A percentile compares a stretch with the other conserved stretches of the same genome.
Conservation (phyloP, 345 rosid species). For the Salix koriyanagi region DNA sequence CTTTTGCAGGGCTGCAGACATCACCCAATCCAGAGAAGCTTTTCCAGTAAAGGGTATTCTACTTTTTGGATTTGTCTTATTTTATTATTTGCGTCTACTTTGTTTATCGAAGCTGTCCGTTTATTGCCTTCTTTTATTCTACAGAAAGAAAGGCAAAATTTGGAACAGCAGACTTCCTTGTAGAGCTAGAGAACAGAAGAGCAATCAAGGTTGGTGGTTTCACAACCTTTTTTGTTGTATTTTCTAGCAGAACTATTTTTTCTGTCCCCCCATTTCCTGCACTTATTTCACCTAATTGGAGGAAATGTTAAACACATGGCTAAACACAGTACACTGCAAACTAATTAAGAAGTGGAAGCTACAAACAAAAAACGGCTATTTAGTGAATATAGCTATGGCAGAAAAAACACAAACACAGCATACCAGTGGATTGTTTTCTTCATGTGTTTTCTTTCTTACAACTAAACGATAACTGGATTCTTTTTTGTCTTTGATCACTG, state of each 20-base stretch:
- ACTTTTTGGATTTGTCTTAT: not conserved
- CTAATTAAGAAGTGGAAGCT: too few relatives aligned
- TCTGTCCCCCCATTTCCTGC: not conserved
- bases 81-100: not conserved
- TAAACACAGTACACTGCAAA: not conserved
- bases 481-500: not conserved
- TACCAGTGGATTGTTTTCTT: too few relatives aligned
- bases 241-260: conserved; percentile 2
- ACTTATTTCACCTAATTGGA: not conserved
- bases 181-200: conserved; percentile 63
- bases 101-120: too few relatives aligned
- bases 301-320: not conserved
- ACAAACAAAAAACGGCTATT: too few relatives aligned
- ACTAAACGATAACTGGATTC: not conserved
- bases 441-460: too few relatives aligned
- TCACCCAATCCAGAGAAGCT: conserved; percentile 18
- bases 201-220: conserved; percentile 60
- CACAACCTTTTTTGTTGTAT: not conserved
- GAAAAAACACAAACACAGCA: too few relatives aligned
- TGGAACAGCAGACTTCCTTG: conserved; percentile 54
- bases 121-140: not conserved
- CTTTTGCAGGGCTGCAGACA: conserved; percentile 24
- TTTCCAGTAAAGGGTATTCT: conserved; percentile 27
- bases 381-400: too few relatives aligned
- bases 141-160: conserved; percentile 33